Base-by-base conservation (phyloP, 768 basidiomycete genomes). In the Leccinum sublutescens region DNA sequence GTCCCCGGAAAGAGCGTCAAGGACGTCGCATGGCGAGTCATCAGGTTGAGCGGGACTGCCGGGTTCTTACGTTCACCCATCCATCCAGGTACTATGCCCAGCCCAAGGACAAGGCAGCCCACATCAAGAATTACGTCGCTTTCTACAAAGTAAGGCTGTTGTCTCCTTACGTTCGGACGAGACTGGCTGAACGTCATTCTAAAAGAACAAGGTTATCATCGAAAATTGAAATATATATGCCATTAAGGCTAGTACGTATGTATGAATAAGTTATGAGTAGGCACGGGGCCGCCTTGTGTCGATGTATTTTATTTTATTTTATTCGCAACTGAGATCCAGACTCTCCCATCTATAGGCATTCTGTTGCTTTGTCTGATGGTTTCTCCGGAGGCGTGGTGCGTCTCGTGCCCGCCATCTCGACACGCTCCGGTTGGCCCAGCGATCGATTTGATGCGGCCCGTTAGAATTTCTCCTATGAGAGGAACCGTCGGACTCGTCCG, bases 91-190 rank as follows among this genome's bases (percentile, higher is more conserved):
- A 85, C 65, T 91, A 91, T 65, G 82, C 87, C 0, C 54, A 77
- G 1, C 75, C 86, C 0, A 81, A 77, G 27, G 75, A 80, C 4
- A 80, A 79, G 61, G 90, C 89, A 0, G 77, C 82, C 51, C 68
- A 80, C 5, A 88, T 92, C 66, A 80, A 87, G 70, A 78, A 78
- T 10, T 84, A 85, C 66, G 78, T 91, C 21, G 91, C 90, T 0
- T 91, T 93, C 68, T 89, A 93, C 78, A 90, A 90, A 80, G 89
- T 84, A 58, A 69, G 66, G 21, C 15, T 2, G 33, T 7, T 19
- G 15, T 11, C 19, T 40, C 12, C 31, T 2, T 5, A 25, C n/a
- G 5, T 33, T 34, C 15, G 5, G 54, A 34, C 31, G 23, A 50
- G 34, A 21, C 50, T 4, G 31, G 29, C 51, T 61, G 45, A 61